phyloP scores from a whole-genome alignment of 2,329 filamentous ascomycete species.

The Shiraia sp. region DNA sequence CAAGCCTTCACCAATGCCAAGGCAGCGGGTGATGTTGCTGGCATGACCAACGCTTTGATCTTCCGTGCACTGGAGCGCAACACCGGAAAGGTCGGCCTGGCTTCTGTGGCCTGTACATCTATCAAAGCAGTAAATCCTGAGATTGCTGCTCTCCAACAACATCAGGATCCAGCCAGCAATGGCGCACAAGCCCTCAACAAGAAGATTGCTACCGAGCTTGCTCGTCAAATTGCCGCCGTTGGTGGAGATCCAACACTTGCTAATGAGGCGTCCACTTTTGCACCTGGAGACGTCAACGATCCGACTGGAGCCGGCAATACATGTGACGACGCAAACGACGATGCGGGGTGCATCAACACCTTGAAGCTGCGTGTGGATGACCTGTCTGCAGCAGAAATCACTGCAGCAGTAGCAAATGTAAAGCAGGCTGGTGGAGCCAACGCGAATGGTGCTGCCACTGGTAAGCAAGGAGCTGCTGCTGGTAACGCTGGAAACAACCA shows the following conservation, averaged over 20 bases:
- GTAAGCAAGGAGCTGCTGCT: conserved; percentile 14
- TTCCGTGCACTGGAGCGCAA: conserved; percentile 64
- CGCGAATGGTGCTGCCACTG: conserved; percentile 15
- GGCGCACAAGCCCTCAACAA: conserved; percentile 64
- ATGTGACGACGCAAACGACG: conserved; percentile 55
- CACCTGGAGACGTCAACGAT: conserved; percentile 60
- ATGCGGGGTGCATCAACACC: conserved; percentile 60
- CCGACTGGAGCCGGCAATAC: conserved; percentile 57
- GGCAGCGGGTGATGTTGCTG: conserved; percentile 54
- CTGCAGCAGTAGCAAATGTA: conserved; percentile 49
- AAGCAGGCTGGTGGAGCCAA: too few species aligned
- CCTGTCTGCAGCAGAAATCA: conserved; percentile 57
- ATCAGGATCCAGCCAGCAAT: conserved; percentile 68
- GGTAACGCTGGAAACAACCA: conserved; percentile 18
- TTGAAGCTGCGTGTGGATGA: conserved; percentile 59
- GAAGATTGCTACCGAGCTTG: conserved; percentile 62
- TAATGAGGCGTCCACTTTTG: conserved; percentile 66
- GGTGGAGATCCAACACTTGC: conserved; percentile 66
- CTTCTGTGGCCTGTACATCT: conserved; percentile 60
- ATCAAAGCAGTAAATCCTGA: conserved; percentile 65
- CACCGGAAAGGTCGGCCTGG: conserved; percentile 60
- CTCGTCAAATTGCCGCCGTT: conserved; percentile 62
- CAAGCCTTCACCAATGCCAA: conserved; percentile 66
- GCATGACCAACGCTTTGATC: conserved; percentile 59
- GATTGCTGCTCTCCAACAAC: conserved; percentile 65